These are phyloP conservation scores for Solanum sejunctum DNA, from an alignment of 257 asterid species.

Conservation along the genomic window DNA sequence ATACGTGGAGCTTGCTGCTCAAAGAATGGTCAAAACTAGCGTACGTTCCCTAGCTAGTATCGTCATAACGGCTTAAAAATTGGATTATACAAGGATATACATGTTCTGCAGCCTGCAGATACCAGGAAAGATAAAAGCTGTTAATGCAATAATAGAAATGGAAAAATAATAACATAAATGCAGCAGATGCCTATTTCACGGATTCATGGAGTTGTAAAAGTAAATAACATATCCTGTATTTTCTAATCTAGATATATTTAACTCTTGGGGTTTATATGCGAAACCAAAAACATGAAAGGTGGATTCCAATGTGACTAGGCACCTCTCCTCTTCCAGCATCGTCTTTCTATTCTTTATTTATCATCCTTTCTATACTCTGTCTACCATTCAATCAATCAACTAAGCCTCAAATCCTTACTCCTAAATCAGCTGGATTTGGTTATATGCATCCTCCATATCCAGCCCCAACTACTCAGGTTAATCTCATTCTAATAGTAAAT, in stretches of 20 bases:
- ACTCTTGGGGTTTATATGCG: neutral
- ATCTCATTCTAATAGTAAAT: neutral
- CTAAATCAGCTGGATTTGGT: neutral
- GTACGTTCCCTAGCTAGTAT: neutral
- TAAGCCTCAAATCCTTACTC: neutral
- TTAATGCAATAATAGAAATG: neutral
- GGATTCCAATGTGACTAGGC: neutral
- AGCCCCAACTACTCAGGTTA: neutral
- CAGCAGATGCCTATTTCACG: neutral
- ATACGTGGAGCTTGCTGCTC: neutral
- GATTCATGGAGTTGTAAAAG: neutral
- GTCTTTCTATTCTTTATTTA: too few species aligned
- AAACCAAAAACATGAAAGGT: neutral
- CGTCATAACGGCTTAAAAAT: constrained; percentile 49
- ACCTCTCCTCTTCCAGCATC: neutral
- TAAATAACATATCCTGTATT: neutral
- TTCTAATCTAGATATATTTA: neutral
- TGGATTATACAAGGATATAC: constrained; percentile 64
- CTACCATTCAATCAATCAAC: neutral
- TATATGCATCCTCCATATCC: neutral
- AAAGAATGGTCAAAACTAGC: neutral
- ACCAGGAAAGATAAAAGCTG: neutral
- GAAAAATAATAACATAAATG: neutral
- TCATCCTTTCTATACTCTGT: neutral
- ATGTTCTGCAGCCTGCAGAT: constrained; percentile 65